These are phyloP conservation scores for Orbilia javanica DNA, from an alignment of 2,329 filamentous ascomycete species.

Conservation along the genomic window DNA sequence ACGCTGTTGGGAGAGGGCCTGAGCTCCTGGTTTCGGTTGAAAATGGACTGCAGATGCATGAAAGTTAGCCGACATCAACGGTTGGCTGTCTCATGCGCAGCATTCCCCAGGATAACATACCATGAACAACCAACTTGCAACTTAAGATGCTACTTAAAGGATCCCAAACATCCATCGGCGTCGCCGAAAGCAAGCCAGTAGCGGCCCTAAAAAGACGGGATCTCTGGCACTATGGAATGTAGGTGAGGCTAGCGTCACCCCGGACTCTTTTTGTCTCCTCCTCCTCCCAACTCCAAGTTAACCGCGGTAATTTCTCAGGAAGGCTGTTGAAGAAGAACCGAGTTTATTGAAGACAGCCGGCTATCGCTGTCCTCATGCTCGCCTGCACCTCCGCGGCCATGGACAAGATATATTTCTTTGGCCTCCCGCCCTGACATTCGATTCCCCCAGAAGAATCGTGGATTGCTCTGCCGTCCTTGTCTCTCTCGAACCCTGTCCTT, in stretches of 20 bases:
- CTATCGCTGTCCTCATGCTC: background rate
- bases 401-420: constrained; percentile 34
- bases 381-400: background rate
- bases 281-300: constrained; percentile 3
- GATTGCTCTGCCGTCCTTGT: background rate
- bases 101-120: constrained; percentile 6
- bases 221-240: constrained; percentile 18
- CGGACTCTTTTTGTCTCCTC: constrained; percentile 14
- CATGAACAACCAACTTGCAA: constrained; percentile 2
- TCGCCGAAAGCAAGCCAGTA: constrained; percentile 43
- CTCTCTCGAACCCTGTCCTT: too few species aligned
- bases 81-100: constrained; percentile 4
- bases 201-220: constrained; percentile 41
- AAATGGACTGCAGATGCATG: constrained; percentile 22
- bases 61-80: constrained; percentile 27
- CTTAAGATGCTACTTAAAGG: background rate
- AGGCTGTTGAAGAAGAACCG: constrained; percentile 22
- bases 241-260: constrained; percentile 12
- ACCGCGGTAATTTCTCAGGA: constrained; percentile 48
- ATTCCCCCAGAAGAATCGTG: background rate
- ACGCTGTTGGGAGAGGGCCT: background rate
- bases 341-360: constrained; percentile 42
- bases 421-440: constrained; percentile 16
- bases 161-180: constrained; percentile 41
- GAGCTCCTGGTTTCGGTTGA: constrained; percentile 44